Evolutionary conservation across 192 early-diverging fungal species (phyloP).

Genomic region (Umbelopsis ramanniana): DNA sequence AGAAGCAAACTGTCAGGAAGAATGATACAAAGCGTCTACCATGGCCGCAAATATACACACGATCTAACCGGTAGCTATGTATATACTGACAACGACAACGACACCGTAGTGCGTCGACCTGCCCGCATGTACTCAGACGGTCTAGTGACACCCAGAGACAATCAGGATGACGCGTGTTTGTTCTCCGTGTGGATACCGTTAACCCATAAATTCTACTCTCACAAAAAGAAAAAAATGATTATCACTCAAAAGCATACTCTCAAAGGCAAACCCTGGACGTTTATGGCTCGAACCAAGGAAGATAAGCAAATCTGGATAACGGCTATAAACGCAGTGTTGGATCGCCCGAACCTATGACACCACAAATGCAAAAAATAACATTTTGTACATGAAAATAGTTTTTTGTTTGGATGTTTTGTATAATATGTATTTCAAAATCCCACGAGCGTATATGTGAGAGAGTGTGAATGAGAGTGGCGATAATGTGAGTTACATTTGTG

Average conservation of each 20-base stretch:
- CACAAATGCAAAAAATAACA: not conserved
- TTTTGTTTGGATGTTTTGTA: constrained; percentile 10
- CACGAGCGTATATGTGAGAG: not conserved
- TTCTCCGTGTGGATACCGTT: not conserved
- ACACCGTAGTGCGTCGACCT: not conserved
- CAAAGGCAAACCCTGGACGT: constrained; percentile 7
- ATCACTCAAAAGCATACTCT: not conserved
- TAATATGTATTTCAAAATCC: constrained; percentile 23
- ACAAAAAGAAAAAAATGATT: not conserved
- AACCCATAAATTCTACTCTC: not conserved
- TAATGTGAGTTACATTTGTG: constrained; percentile 17
- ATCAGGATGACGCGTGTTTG: not conserved
- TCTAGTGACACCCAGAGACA: not conserved
- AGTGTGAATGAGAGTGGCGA: constrained; percentile 16
- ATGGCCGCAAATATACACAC: not conserved
- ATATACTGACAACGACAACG: constrained; percentile 9
- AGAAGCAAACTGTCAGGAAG: not conserved
- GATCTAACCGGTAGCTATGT: constrained; percentile 7
- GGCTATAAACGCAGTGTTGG: not conserved
- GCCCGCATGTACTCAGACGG: constrained; percentile 7
- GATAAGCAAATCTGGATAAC: constrained; percentile 6
- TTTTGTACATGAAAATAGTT: not conserved
- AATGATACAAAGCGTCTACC: constrained; percentile 5
- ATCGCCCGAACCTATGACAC: not conserved
- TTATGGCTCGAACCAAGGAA: constrained; percentile 10